Conservation (phyloP, 2,329 filamentous ascomycete species). For the Colletotrichum plurivorum region DNA sequence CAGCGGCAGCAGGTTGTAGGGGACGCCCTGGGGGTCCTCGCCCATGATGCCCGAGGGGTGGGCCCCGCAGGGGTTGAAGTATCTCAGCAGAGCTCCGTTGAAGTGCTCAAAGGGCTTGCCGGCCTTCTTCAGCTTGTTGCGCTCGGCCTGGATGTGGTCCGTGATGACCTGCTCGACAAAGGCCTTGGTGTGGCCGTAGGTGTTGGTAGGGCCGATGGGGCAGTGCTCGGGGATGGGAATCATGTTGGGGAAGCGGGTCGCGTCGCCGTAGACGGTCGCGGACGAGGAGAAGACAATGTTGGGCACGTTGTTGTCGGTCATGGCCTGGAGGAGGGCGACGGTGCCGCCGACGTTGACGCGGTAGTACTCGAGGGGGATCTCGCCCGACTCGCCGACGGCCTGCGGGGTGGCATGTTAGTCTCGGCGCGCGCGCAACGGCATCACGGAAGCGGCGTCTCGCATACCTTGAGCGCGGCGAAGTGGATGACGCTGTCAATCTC, state of each 20-base stretch:
- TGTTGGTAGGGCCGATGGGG: slow-evolving; percentile 96
- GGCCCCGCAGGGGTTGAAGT: slow-evolving; percentile 97
- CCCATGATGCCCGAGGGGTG: slow-evolving; percentile 98
- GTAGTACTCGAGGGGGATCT: slow-evolving; percentile 98
- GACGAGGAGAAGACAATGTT: slow-evolving; percentile 99
- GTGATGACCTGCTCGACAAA: slow-evolving; percentile 93
- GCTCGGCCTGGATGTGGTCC: slow-evolving; percentile 89
- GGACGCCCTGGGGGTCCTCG: slow-evolving; percentile 95
- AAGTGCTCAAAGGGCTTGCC: slow-evolving; percentile 84
- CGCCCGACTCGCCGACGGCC: slow-evolving; percentile 95
- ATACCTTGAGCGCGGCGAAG: slow-evolving; percentile 95
- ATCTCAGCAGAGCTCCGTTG: slow-evolving; percentile 93
- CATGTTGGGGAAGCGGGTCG: slow-evolving; percentile 96
- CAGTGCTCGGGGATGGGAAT: slow-evolving; percentile 98
- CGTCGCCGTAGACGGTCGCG: slow-evolving; percentile 98
- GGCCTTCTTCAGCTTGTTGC: slow-evolving; percentile 84
- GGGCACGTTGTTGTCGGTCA: slow-evolving; percentile 90
- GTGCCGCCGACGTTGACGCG: slow-evolving; percentile 95
- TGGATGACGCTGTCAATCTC: slow-evolving; percentile 99
- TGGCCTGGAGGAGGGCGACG: slow-evolving; percentile 86
- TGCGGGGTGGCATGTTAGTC: slow-evolving; percentile 51
- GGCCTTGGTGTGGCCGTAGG: slow-evolving; percentile 96
- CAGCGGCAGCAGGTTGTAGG: slow-evolving; percentile 94
- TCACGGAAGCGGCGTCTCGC: slow-evolving; percentile 39
- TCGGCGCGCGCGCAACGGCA: not conserved